phyloP scores from a whole-genome alignment of 148 eudicot genomes.

The Rhododendron mucronatum region DNA sequence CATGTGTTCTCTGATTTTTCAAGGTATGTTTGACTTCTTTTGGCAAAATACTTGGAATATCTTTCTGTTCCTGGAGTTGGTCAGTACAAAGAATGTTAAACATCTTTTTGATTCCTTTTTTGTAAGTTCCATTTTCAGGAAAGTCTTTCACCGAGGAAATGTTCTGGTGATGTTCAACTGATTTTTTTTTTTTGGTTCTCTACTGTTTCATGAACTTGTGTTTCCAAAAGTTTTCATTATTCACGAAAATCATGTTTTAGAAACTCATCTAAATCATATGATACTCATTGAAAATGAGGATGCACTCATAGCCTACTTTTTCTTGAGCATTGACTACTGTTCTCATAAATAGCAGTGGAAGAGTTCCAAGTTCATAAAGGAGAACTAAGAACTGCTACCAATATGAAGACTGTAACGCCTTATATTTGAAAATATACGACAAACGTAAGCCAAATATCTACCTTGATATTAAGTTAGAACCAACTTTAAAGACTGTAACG shows the following conservation, averaged over 20 bases:
- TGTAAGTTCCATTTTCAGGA: background rate
- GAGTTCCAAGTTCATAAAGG: background rate
- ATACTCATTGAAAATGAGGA: background rate
- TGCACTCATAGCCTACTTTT: background rate
- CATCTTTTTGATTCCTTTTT: background rate
- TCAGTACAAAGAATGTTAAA: background rate
- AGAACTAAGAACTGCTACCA: background rate
- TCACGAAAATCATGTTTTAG: background rate
- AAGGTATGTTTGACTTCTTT: conserved; percentile 42
- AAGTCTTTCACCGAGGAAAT: background rate
- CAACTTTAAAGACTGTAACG: background rate
- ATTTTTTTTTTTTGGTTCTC: background rate
- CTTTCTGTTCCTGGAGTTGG: background rate
- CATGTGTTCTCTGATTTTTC: conserved; percentile 99
- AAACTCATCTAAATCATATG: background rate
- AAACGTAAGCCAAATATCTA: background rate
- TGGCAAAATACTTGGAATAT: background rate
- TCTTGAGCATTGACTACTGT: background rate
- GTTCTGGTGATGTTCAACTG: background rate
- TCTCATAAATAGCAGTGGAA: background rate
- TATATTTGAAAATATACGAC: background rate
- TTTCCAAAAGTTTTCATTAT: background rate
- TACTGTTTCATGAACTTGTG: no score
- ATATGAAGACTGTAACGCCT: background rate
- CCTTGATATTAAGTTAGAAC: background rate